Evolutionary conservation across 371 early-diverging fungal genomes (phyloP), one percentile per base, ranked within the genome.

Genomic region (Basidiobolus meristosporus): DNA sequence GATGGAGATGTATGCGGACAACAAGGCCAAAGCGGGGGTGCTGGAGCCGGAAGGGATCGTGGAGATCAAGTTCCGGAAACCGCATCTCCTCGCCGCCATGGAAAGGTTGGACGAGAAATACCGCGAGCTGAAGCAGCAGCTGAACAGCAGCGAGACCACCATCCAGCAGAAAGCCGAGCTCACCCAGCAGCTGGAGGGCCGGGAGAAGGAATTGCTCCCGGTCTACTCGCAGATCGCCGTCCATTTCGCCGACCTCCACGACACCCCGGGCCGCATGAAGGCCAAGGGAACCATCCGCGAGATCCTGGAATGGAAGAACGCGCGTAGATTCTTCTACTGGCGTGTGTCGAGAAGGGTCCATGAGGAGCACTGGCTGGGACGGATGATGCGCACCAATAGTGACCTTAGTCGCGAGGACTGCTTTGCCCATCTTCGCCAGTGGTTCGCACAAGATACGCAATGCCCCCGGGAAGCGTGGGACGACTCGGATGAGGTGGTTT

Each of bases 1-100:
- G 76, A 97, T 98, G 90, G 92, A 89, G 59, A 96, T 98, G 90
- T 91, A 95, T 51, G 95, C 92, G 14, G 93, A 95, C 55, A 63
- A 61, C 34, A 68, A 80, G 32, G 72, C 92, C 3, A 76, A 90
- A 38, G 98, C 92, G 43, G 92, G 97, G 54, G 93, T 98, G 2
- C 61, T 98, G 6, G 98, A 98, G 61, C 96, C 99, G 28, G 89
- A 95, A 46, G 99, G 98, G 52, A 81, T 98, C 43, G 87, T 95
- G n/a, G 90, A 89, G 52, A 93, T 98, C 70, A 98, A 98, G 72
- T 96, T 81, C 81, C 82, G 98, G 35, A 81, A 79, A 60, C 82
- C 91, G 20, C 81, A 87, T 55, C 47, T 92, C 47, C 50, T 91
- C 36, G 77, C 83, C 3, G 77, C 88, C 21, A 90, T 95, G 81